These are phyloP conservation scores for Plasmopara muralis DNA, from an alignment of 352 stramenopile genomes.

Conservation along the genomic window DNA sequence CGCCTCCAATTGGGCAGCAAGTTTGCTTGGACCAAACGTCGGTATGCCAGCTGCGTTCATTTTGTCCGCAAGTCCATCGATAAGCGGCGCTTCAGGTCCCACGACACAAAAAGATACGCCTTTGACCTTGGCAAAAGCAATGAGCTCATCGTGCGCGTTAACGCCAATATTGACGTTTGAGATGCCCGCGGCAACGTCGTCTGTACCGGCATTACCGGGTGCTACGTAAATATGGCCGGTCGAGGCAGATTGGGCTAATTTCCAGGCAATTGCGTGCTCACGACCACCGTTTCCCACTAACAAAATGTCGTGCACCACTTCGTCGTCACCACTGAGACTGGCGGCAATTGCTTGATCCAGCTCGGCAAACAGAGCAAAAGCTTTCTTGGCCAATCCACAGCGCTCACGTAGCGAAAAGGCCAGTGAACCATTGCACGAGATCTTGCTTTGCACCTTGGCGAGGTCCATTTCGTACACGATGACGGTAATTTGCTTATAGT, in stretches of 20 bases:
- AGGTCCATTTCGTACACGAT: slow-evolving; percentile 67
- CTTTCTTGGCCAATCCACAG: slow-evolving; percentile 67
- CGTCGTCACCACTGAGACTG: slow-evolving; percentile 45
- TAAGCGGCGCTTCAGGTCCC: slow-evolving; percentile 95
- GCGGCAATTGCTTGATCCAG: slow-evolving; percentile 63
- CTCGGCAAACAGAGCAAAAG: slow-evolving; percentile 66
- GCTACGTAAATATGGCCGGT: slow-evolving; percentile 82
- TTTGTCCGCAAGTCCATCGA: slow-evolving; percentile 94
- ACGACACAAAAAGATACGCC: slow-evolving; percentile 95
- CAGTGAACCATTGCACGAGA: slow-evolving; percentile 57
- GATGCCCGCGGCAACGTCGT: slow-evolving; percentile 36
- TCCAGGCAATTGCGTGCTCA: slow-evolving; percentile 94
- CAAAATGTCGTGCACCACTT: slow-evolving; percentile 80
- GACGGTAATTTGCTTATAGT: slow-evolving; percentile 84
- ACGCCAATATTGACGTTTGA: slow-evolving; percentile 74
- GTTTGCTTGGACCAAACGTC: slow-evolving; percentile 94
- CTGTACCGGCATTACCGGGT: slow-evolving; percentile 88
- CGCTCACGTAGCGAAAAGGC: slow-evolving; percentile 67
- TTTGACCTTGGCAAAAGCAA: slow-evolving; percentile 81
- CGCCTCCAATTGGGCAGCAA: slow-evolving; percentile 94
- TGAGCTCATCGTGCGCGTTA: slow-evolving; percentile 53
- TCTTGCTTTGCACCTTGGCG: slow-evolving; percentile 35
- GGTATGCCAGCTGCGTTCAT: slow-evolving; percentile 88
- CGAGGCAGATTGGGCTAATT: slow-evolving; percentile 80
- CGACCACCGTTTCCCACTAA: slow-evolving; percentile 90